These are phyloP conservation scores for Naganishia vaughanmartiniae DNA, from an alignment of 768 basidiomycete species.

Conservation along the genomic window DNA sequence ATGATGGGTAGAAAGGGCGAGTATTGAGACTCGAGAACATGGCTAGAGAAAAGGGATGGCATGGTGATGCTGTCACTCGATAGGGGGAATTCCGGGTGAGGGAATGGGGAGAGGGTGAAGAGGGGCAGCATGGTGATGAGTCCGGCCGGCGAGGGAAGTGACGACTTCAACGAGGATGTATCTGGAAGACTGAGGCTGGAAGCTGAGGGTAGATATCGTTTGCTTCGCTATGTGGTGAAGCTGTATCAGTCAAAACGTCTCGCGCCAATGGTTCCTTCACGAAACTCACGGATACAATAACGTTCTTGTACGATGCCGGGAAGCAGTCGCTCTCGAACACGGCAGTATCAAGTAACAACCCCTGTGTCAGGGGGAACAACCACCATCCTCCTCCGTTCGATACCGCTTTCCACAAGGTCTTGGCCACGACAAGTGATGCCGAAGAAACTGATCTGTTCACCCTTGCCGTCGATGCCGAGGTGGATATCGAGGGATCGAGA, in stretches of 20 bases:
- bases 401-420: not conserved
- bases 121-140: constrained; percentile 22
- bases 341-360: constrained; percentile 24
- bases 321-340: constrained; percentile 23
- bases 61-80: not conserved
- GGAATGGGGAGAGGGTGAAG: constrained; percentile 17
- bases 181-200: constrained; percentile 2
- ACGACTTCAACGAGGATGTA: not conserved
- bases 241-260: not conserved
- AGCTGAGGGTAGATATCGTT: constrained; percentile 23
- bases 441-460: not conserved
- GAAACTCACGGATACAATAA: constrained; percentile 23
- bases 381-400: constrained; percentile 29
- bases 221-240: not conserved
- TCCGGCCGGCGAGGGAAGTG: constrained; percentile 3
- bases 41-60: not conserved
- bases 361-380: constrained; percentile 30
- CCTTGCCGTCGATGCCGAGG: not conserved
- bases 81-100: constrained; percentile 20
- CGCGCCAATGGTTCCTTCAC: not conserved
- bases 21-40: constrained; percentile 14
- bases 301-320: constrained; percentile 20
- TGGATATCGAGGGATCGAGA: constrained; percentile 2
- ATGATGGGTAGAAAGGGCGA: constrained; percentile 24
- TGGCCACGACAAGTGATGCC: not conserved